Percentiles rank a stretch among this genome's conserved stretches.
These are phyloP conservation scores for Sarocladium brachiariae DNA, from an alignment of 2,329 filamentous ascomycete species.

Conservation along the genomic window DNA sequence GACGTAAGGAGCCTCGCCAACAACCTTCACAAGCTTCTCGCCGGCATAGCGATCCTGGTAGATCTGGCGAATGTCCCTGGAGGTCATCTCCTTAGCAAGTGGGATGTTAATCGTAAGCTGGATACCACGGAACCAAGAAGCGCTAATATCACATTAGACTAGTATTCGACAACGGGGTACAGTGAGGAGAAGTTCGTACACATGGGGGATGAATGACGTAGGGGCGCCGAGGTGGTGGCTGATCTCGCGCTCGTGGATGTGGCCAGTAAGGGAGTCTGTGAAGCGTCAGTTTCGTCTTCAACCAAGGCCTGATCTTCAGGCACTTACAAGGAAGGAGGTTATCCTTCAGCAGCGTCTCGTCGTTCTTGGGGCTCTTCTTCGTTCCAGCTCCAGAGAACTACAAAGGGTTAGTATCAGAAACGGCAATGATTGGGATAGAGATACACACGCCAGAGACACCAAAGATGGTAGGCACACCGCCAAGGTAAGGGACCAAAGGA, in stretches of 20 bases:
- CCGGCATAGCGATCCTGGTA: constrained; percentile 96
- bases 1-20: constrained; percentile 79
- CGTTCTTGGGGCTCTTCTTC: constrained; percentile 91
- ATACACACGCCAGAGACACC: constrained; percentile 64
- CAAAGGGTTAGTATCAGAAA: background rate
- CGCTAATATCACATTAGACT: constrained; percentile 22
- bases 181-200: constrained; percentile 27
- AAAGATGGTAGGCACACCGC: constrained; percentile 74
- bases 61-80: constrained; percentile 84
- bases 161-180: background rate
- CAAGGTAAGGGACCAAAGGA: constrained; percentile 69
- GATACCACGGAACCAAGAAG: constrained; percentile 96
- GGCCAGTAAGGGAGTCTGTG: constrained; percentile 59
- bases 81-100: constrained; percentile 77
- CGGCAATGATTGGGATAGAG: background rate
- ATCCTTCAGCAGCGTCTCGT: constrained; percentile 72
- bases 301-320: no score
- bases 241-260: constrained; percentile 93
- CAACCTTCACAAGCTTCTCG: constrained; percentile 89
- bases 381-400: constrained; percentile 86
- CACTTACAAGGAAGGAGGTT: constrained; percentile 57
- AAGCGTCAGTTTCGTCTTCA: constrained; percentile 40
- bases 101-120: constrained; percentile 88
- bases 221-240: constrained; percentile 65
- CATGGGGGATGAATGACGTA: constrained; percentile 86